These are phyloP conservation scores for Candida sp. DNA, from an alignment of 1,139 yeast species.

Conservation along the genomic window DNA sequence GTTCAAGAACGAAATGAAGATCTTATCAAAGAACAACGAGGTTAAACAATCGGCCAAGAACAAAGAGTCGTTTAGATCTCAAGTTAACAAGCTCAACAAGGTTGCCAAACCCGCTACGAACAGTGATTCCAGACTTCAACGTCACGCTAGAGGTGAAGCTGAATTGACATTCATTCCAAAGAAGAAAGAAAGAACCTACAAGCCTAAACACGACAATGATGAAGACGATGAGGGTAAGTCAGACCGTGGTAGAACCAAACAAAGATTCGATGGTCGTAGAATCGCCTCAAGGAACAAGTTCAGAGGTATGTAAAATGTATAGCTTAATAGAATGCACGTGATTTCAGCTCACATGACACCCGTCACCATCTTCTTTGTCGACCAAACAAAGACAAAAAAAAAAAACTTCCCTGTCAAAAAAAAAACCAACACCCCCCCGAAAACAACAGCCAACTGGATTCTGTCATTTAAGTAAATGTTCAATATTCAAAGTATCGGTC, in stretches of 20 bases:
- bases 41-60: slow-evolving; percentile 23
- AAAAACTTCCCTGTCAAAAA: background rate
- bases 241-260: slow-evolving; percentile 73
- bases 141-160: slow-evolving; percentile 89
- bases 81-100: slow-evolving; percentile 51
- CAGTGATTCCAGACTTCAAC: slow-evolving; percentile 58
- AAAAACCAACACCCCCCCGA: background rate
- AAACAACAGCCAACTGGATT: background rate
- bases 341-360: too few relatives aligned
- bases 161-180: slow-evolving; percentile 23
- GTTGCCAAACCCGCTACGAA: slow-evolving; percentile 34
- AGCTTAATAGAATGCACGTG: background rate
- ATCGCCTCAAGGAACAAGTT: slow-evolving; percentile 89
- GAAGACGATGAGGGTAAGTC: slow-evolving; percentile 41
- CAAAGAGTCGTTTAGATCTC: slow-evolving; percentile 61
- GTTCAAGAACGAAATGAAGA: slow-evolving; percentile 67
- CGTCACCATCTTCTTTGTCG: too few relatives aligned
- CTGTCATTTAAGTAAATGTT: background rate
- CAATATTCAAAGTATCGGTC: background rate
- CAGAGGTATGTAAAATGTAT: slow-evolving; percentile 73
- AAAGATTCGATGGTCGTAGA: slow-evolving; percentile 84
- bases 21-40: slow-evolving; percentile 39
- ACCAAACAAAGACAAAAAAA: background rate
- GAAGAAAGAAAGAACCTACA: slow-evolving; percentile 40
- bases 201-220: slow-evolving; percentile 35